These are phyloP conservation scores for Lepiota venenata DNA, from an alignment of 768 basidiomycete species.

Conservation along the genomic window DNA sequence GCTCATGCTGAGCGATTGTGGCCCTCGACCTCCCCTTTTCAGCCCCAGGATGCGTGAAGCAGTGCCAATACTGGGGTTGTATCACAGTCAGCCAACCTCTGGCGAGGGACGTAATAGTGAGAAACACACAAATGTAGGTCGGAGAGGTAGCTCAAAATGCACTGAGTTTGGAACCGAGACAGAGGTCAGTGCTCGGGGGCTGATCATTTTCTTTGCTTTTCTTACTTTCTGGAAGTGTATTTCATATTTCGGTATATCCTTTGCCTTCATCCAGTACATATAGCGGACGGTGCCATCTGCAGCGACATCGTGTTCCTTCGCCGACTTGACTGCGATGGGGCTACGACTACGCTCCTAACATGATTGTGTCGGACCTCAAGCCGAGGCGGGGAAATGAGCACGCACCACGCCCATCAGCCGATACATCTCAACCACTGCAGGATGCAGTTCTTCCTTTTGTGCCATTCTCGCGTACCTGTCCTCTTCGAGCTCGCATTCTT, in stretches of 20 bases:
- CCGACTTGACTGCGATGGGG: conserved; percentile 65
- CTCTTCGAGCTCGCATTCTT: conserved; percentile 63
- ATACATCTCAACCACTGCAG: conserved; percentile 30
- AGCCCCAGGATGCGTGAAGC: conserved; percentile 55
- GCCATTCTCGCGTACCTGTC: conserved; percentile 29
- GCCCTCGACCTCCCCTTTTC: conserved; percentile 43
- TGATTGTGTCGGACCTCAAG: neutral
- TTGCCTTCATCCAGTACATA: conserved; percentile 82
- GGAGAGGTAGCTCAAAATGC: conserved; percentile 76
- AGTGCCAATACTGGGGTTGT: conserved; percentile 46
- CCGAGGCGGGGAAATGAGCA: neutral
- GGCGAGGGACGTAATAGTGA: neutral
- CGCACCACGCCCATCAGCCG: conserved; percentile 27
- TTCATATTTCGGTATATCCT: conserved; percentile 61
- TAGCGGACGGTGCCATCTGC: conserved; percentile 46
- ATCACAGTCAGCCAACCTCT: conserved; percentile 11
- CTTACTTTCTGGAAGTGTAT: conserved; percentile 74
- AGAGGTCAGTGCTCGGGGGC: neutral
- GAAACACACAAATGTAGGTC: conserved; percentile 70
- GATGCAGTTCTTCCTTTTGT: conserved; percentile 29
- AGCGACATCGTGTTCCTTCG: conserved; percentile 36
- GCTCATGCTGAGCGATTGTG: conserved; percentile 55
- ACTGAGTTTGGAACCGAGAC: conserved; percentile 34
- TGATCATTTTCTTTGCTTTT: no score
- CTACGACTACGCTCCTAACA: conserved; percentile 66